A percentile compares a stretch with the other conserved stretches of the same genome.
Evolutionary conservation across 2,329 filamentous ascomycete genomes (phyloP).

Genomic region (Periconia sp.): DNA sequence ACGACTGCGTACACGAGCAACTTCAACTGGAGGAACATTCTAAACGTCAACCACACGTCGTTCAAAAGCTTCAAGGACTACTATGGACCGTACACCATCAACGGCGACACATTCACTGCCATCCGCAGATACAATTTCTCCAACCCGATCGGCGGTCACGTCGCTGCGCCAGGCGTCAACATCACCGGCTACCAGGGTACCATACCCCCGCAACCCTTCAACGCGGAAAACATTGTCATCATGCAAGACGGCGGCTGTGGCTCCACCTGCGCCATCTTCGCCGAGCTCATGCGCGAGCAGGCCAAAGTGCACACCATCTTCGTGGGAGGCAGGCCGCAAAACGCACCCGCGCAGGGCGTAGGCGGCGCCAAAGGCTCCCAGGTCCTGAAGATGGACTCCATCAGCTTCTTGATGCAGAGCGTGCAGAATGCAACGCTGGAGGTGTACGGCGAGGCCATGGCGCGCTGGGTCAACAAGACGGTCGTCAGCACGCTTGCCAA

Average conservation of each 20-base stretch:
- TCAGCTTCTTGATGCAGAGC: constrained; percentile 1
- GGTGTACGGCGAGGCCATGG: constrained; percentile 8
- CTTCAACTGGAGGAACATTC: constrained; percentile 23
- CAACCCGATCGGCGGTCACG: constrained; percentile 12
- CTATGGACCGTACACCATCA: constrained; percentile 33
- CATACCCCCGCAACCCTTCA: constrained; percentile 32
- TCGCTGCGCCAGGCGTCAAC: background rate
- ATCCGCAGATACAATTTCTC: constrained; percentile 44
- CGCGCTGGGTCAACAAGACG: constrained; percentile 11
- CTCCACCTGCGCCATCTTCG: constrained; percentile 49
- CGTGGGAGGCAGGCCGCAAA: constrained; percentile 33
- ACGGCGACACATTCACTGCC: constrained; percentile 36
- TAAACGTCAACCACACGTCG: constrained; percentile 16
- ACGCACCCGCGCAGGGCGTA: constrained; percentile 45
- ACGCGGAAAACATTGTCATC: constrained; percentile 38
- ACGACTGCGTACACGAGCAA: background rate
- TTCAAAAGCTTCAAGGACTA: constrained; percentile 40
- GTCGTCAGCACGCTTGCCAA: constrained; percentile 15
- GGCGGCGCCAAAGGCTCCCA: constrained; percentile 49
- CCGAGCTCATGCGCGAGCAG: constrained; percentile 48
- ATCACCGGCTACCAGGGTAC: constrained; percentile 12
- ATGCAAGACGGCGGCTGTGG: constrained; percentile 47
- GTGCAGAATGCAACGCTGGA: background rate
- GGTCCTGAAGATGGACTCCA: constrained; percentile 12
- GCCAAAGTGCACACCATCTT: constrained; percentile 38